Base-by-base conservation (phyloP, 805 yeast species). In the Starmerella etchellsii region DNA sequence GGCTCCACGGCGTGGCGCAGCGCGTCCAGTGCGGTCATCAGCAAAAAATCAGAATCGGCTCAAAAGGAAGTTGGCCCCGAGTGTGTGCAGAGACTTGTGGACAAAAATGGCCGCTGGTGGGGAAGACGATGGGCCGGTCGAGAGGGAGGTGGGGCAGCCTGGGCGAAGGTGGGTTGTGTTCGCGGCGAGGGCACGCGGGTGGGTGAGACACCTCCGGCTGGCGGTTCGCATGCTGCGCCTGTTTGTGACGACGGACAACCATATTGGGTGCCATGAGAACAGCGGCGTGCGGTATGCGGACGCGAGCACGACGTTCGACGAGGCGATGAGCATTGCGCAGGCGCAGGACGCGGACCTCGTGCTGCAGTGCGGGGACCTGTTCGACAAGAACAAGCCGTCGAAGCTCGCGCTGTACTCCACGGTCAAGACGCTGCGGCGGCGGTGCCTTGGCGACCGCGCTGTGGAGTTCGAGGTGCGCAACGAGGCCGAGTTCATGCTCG, bases 211-310 rank as follows among this genome's bases (percentile, higher is more conserved):
- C n/a, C n/a, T n/a, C n/a, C n/a, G n/a, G n/a, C n/a, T n/a, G n/a
- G n/a, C n/a, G n/a, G n/a, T n/a, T n/a, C 25, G 25, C 25, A 23
- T 23, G 25, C 37, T 48, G 20, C 25, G 48, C 20, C 71, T 91
- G 16, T 71, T 91, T 25, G 61, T 91, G 25, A 84, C 98, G 2
- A 85, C 97, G 1, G 98, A 91, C 55, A 91, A 91, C 56, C 98
- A 91, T 65, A 94, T 91, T 16, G 98, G 98, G 1, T 87, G 78
- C 57, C 75, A 76, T 44, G 98, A 91, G 56, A 72, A 71, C 29
- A 97, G 91, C 57, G 87, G 94, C 1, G 76, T 88, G 4, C 69
- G 93, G 15, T 94, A 95, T 1, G 80, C 81, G 52, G 98, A 91
- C 54, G 73, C 93, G 0, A 81, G 94, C 81, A 69, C 62, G 42